A percentile compares a stretch with the other conserved stretches of the same genome.
Conservation (phyloP, 2,329 filamentous ascomycete genomes). For the Colletotrichum incanum region DNA sequence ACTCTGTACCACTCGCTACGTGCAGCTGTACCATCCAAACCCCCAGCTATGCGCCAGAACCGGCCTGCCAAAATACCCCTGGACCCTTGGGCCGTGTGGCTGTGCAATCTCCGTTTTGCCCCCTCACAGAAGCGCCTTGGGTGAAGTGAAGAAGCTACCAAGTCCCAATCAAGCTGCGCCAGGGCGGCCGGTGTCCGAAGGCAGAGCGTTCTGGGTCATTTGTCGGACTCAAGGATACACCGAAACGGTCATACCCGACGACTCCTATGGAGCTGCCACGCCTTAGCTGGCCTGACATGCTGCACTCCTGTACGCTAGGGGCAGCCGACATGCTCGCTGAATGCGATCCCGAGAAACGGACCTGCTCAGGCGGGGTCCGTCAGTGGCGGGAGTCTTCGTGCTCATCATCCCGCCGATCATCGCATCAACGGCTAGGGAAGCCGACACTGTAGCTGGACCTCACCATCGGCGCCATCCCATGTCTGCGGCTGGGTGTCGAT, state of each 20-base stretch:
- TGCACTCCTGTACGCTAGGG: neutral
- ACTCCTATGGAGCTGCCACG: neutral
- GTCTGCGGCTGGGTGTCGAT: conserved; percentile 5
- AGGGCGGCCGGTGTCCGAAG: conserved; percentile 26
- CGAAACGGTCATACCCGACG: conserved; percentile 15
- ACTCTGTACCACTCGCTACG: neutral
- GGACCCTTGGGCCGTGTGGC: conserved; percentile 39
- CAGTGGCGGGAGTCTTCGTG: conserved; percentile 4
- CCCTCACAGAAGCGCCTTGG: conserved; percentile 21
- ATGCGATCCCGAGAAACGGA: conserved; percentile 10
- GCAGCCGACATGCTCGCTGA: conserved; percentile 13
- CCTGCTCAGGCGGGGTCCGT: neutral
- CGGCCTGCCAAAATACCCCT: conserved; percentile 50
- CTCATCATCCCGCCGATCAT: conserved; percentile 29
- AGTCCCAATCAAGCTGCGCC: conserved; percentile 23
- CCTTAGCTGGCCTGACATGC: neutral
- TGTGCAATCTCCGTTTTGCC: conserved; percentile 41
- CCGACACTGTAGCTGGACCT: conserved; percentile 5
- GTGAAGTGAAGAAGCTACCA: conserved; percentile 12
- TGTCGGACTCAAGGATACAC: conserved; percentile 6
- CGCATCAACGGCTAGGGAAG: conserved; percentile 28
- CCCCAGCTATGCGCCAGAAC: conserved; percentile 33
- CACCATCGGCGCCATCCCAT: conserved; percentile 13
- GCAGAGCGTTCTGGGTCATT: conserved; percentile 6
- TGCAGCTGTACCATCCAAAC: neutral